Conservation (phyloP, 768 basidiomycete species). For the Tulasnella sp. region DNA sequence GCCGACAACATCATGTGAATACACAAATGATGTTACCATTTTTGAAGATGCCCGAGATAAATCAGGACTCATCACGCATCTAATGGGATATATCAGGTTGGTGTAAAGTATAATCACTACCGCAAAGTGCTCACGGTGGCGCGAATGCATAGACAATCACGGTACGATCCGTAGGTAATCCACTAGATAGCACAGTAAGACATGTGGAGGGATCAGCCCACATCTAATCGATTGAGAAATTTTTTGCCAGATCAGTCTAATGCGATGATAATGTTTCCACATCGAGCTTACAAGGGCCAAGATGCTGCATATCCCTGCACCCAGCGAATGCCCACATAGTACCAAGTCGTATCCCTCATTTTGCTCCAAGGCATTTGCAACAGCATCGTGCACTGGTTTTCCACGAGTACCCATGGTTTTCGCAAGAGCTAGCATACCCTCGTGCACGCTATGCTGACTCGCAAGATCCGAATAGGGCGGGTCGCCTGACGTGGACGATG, state of each 20-base stretch:
- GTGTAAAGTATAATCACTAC: background rate
- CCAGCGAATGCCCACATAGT: conserved; percentile 71
- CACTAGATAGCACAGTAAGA: conserved; percentile 46
- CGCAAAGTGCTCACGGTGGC: conserved; percentile 45
- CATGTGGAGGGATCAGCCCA: conserved; percentile 78
- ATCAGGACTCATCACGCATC: conserved; percentile 48
- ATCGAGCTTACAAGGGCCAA: conserved; percentile 47
- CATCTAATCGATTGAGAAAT: conserved; percentile 35
- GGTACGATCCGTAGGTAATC: conserved; percentile 39
- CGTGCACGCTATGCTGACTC: conserved; percentile 46
- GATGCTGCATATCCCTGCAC: conserved; percentile 66
- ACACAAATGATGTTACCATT: conserved; percentile 63
- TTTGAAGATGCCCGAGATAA: conserved; percentile 47
- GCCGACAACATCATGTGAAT: conserved; percentile 71
- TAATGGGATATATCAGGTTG: conserved; percentile 21
- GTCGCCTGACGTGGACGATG: conserved; percentile 37
- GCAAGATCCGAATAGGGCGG: conserved; percentile 23
- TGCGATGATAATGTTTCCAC: conserved; percentile 8
- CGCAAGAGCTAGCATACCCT: conserved; percentile 71
- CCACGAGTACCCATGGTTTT: conserved; percentile 62
- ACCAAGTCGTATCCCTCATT: conserved; percentile 67
- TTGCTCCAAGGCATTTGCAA: conserved; percentile 49
- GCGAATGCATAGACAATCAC: conserved; percentile 70
- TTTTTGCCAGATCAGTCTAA: background rate
- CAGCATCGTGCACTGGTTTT: conserved; percentile 64